phyloP scores from a whole-genome alignment of 176 grass and related monocot genomes.

The Carex parvula region DNA sequence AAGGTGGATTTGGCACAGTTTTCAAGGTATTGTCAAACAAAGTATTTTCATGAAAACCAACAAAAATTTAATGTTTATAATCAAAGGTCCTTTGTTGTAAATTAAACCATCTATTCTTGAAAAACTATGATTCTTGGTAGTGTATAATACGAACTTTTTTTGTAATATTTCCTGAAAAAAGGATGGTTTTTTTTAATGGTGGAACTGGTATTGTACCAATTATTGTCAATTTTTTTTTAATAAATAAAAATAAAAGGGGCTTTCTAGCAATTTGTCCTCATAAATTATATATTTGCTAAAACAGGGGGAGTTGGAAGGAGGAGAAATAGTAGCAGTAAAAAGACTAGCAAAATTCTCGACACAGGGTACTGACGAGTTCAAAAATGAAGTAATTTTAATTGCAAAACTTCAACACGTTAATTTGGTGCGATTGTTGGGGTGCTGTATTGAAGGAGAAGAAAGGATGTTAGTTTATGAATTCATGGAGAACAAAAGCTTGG shows the following conservation, averaged over 20 bases:
- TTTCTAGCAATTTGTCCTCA: not conserved
- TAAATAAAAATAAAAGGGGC: not conserved
- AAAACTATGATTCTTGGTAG: not conserved
- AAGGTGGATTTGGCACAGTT: constrained; percentile 65
- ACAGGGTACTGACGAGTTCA: constrained; percentile 83
- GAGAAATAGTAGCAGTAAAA: constrained; percentile 64
- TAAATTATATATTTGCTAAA: not conserved
- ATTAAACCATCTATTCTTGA: not conserved
- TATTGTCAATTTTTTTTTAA: not conserved
- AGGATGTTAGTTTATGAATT: constrained; percentile 87
- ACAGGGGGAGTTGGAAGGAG: constrained; percentile 57
- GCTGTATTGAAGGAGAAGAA: constrained; percentile 75
- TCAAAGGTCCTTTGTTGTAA: not conserved
- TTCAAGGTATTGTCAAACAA: constrained; percentile 47
- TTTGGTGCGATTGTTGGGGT: constrained; percentile 72
- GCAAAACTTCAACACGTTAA: constrained; percentile 84
- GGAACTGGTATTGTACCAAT: not conserved
- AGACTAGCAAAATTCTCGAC: constrained; percentile 59
- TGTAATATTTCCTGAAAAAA: not conserved
- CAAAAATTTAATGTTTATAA: not conserved
- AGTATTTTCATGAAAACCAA: not conserved
- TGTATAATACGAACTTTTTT: not conserved
- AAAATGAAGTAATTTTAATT: constrained; percentile 82
- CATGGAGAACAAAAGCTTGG: constrained; percentile 86
- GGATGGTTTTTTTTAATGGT: not conserved